Percentiles rank a stretch among this genome's conserved stretches.
These are phyloP conservation scores for Scutellaria minor DNA, from an alignment of 257 asterid species.

Conservation along the genomic window DNA sequence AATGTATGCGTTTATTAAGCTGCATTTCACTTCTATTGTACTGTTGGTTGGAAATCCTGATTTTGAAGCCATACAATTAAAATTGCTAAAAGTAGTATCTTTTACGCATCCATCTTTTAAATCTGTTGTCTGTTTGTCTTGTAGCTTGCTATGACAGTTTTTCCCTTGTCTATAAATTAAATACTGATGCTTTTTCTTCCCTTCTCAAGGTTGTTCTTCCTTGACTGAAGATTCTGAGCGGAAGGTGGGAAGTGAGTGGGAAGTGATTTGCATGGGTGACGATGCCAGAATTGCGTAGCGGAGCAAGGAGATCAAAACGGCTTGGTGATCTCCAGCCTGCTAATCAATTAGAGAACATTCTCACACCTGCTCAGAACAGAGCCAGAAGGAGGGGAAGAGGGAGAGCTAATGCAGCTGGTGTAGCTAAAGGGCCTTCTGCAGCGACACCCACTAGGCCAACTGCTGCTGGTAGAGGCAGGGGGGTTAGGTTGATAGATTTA, in stretches of 20 bases:
- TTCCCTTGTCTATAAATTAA: not conserved
- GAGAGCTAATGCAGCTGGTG: constrained; percentile 78
- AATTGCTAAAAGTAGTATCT: not conserved
- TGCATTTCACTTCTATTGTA: constrained; percentile 3
- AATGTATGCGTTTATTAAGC: constrained; percentile 20
- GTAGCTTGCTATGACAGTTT: no score
- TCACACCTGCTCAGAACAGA: constrained; percentile 69
- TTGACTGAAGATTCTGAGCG: constrained; percentile 44
- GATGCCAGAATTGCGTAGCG: constrained; percentile 93
- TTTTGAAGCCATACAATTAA: constrained; percentile 17
- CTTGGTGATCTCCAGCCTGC: constrained; percentile 90
- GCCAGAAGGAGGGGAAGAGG: constrained; percentile 90
- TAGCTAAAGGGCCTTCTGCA: constrained; percentile 78
- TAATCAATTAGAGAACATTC: constrained; percentile 65
- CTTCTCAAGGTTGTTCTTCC: not conserved
- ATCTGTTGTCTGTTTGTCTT: constrained; percentile 17
- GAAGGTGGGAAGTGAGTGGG: constrained; percentile 46
- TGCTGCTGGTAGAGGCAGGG: constrained; percentile 79
- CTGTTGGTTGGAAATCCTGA: constrained; percentile 14
- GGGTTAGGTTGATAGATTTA: constrained; percentile 76
- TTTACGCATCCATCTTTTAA: constrained; percentile 15
- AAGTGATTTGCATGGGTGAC: constrained; percentile 79
- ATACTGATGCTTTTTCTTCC: not conserved
- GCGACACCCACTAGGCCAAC: constrained; percentile 67
- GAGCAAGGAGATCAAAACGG: constrained; percentile 93